Evolutionary conservation across 2,329 filamentous ascomycete species (phyloP).

Genomic region (Cladosporium velox): DNA sequence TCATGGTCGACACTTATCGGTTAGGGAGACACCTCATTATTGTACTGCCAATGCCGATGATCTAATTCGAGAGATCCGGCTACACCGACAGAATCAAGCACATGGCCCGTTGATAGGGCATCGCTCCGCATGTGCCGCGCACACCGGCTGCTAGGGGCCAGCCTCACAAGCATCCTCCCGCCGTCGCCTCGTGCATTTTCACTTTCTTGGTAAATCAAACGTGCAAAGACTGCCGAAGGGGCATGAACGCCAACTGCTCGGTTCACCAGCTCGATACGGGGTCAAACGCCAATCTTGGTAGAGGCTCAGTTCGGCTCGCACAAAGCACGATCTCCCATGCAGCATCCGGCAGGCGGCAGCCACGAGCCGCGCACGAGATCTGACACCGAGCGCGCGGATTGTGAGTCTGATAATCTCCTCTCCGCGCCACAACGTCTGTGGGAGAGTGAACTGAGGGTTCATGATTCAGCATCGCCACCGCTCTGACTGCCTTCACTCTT

Average conservation of each 20-base stretch:
- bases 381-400: conserved; percentile 2
- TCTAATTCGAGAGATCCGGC: background rate
- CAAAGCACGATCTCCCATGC: conserved; percentile 11
- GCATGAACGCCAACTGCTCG: conserved; percentile 1
- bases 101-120: conserved; percentile 1
- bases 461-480: conserved; percentile 7
- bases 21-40: background rate
- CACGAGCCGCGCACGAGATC: conserved; percentile 13
- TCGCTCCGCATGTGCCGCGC: background rate
- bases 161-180: background rate
- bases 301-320: background rate
- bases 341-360: conserved; percentile 2
- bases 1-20: background rate
- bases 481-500: background rate
- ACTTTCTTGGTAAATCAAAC: conserved; percentile 9
- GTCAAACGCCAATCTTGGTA: background rate
- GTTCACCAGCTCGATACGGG: background rate
- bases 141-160: background rate
- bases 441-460: background rate
- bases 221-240: background rate
- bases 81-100: background rate
- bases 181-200: background rate
- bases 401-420: conserved; percentile 4
- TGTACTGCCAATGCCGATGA: background rate
- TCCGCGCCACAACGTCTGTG: conserved; percentile 11